Evolutionary conservation across 441 rosid genomes (phyloP), one percentile per base, ranked within the genome.

Genomic region (Pelargonium citronellum): DNA sequence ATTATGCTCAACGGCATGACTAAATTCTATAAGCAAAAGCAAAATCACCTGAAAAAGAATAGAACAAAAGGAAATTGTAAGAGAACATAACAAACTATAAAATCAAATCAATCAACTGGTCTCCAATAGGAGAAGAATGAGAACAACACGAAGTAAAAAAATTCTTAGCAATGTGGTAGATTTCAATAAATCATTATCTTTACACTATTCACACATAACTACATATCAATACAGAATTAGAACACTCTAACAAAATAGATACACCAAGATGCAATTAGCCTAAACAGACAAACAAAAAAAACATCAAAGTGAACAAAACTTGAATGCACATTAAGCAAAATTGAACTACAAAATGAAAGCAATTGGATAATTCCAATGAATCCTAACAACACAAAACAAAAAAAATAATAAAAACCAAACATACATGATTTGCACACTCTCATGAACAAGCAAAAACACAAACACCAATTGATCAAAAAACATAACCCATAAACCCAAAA

Each of bases 21-120:
- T 82, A 73, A 91, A 85, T 84, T 90, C 97, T 91, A 91, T 91
- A 78, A 94, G 97, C 95, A 87, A 80, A 64, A 94, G 70, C 78
- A 91, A 83, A 83, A 97, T 97, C 81, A 89, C 96, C 97, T 93
- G 80, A 67, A 22, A 13, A 70, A 19, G 53, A 27, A 49, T 7
- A 44, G 34, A 64, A 76, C 67, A n/a, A 64, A 67, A 69, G 68
- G 27, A 49, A 41, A 73, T 75, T 39, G 46, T 53, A 30, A 68
- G 34, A 67, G 13, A 63, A 58, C 30, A 41, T 69, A 19, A 16
- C 66, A 60, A 16, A 44, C 19, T 47, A 24, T 7, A 53, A 53
- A 53, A 51, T n/a, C 3, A 51, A 20, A 20, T 16, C 15, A 16
- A 20, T 15, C n/a, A n/a, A n/a, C 17, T 53, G 61, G 61, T 53